These are phyloP conservation scores for Rhinocladiella similis DNA, from an alignment of 2,329 filamentous ascomycete genomes.

Conservation along the genomic window DNA sequence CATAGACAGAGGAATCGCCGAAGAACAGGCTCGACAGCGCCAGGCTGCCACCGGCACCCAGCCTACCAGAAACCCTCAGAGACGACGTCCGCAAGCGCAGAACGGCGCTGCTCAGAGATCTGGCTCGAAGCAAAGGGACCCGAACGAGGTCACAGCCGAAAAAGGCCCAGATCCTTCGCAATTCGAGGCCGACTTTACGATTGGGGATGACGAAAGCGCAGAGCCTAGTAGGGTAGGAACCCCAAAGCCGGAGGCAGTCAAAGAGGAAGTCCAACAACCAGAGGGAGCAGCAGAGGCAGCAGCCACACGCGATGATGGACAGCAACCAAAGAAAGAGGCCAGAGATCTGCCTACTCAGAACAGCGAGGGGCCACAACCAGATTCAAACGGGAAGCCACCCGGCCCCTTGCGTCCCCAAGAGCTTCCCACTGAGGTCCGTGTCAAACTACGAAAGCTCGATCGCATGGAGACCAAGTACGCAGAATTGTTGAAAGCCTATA, in stretches of 20 bases:
- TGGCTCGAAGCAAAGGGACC: slow-evolving; percentile 35
- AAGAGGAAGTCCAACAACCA: slow-evolving; percentile 15
- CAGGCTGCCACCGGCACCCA: slow-evolving; percentile 40
- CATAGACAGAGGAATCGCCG: slow-evolving; percentile 83
- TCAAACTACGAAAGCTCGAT: slow-evolving; percentile 80
- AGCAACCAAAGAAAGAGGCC: slow-evolving; percentile 27
- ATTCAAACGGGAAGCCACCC: slow-evolving; percentile 27
- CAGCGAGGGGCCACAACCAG: slow-evolving; percentile 27
- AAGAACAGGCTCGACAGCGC: slow-evolving; percentile 82
- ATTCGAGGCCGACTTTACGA: slow-evolving; percentile 81
- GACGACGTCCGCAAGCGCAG: slow-evolving; percentile 33
- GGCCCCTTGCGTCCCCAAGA: slow-evolving; percentile 45
- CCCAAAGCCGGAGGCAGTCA: slow-evolving; percentile 51
- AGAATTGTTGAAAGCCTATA: slow-evolving; percentile 87
- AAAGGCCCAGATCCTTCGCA: slow-evolving; percentile 77
- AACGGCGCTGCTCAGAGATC: slow-evolving; percentile 32
- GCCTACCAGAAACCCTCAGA: slow-evolving; percentile 46
- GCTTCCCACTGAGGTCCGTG: slow-evolving; percentile 71
- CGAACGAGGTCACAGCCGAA: slow-evolving; percentile 49
- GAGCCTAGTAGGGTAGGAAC: slow-evolving; percentile 63
- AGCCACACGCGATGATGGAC: slow-evolving; percentile 23
- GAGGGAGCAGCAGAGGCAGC: slow-evolving; percentile 28
- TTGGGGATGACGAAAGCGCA: slow-evolving; percentile 71
- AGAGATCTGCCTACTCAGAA: slow-evolving; percentile 29
- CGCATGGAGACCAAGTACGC: slow-evolving; percentile 86